Percentiles rank a stretch among this genome's conserved stretches.
phyloP scores from a whole-genome alignment of 495 filamentous ascomycete genomes.

The Haplographium delicatum region DNA sequence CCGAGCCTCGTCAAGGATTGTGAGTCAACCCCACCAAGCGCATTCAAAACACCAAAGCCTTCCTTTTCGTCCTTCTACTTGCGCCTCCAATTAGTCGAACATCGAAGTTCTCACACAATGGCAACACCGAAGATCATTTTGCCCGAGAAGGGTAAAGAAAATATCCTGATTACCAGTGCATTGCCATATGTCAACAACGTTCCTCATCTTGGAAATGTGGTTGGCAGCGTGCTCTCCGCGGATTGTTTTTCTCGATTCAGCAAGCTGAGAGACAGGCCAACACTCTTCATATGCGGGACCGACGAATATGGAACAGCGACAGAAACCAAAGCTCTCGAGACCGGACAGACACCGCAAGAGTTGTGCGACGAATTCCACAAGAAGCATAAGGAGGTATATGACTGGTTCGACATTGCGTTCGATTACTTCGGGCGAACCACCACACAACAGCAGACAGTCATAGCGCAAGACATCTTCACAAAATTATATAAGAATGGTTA shows the following conservation, averaged over 20 bases:
- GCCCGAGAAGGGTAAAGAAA: constrained; percentile 39
- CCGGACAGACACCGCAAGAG: constrained; percentile 56
- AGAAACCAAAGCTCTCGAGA: constrained; percentile 64
- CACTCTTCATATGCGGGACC: constrained; percentile 62
- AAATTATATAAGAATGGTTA: constrained; percentile 70
- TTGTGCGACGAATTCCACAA: constrained; percentile 81
- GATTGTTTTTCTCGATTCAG: constrained; percentile 60
- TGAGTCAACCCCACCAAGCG: constrained; percentile 1
- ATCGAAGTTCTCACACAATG: constrained; percentile 21
- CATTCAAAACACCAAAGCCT: constrained; percentile 4
- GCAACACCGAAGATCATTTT: constrained; percentile 34
- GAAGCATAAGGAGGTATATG: constrained; percentile 78
- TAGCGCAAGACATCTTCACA: constrained; percentile 80
- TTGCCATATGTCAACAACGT: constrained; percentile 90
- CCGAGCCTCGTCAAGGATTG: constrained; percentile 1
- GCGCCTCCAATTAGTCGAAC: too few relatives aligned
- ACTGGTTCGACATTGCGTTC: constrained; percentile 83
- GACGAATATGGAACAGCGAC: constrained; percentile 86
- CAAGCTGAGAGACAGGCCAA: constrained; percentile 38
- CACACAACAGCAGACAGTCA: constrained; percentile 72
- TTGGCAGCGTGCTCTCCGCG: constrained; percentile 81
- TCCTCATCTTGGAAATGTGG: constrained; percentile 89
- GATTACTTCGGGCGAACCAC: constrained; percentile 83
- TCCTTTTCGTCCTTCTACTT: constrained; percentile 1
- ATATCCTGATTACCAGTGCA: constrained; percentile 47